These are phyloP conservation scores for Ilyonectria destructans DNA, from an alignment of 2,329 filamentous ascomycete species.

Conservation along the genomic window DNA sequence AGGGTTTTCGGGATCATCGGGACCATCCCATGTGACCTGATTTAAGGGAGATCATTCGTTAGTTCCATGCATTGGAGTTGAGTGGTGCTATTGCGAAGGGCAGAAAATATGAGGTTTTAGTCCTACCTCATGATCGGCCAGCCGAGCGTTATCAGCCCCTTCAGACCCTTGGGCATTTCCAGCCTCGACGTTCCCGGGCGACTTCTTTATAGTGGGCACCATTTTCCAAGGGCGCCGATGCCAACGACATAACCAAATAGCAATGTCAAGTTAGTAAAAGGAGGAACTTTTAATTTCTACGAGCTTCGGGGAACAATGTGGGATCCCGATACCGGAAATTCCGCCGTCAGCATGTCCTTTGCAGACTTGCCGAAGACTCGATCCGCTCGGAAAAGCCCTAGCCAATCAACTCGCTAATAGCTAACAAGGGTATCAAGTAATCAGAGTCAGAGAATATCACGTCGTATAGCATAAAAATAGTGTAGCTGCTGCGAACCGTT, in stretches of 20 bases:
- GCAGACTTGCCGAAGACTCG: too few relatives aligned
- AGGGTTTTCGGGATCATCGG: constrained; percentile 73
- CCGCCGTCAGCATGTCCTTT: background rate
- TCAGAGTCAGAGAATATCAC: background rate
- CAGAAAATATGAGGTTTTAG: background rate
- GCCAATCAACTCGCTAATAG: background rate
- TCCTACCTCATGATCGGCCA: background rate
- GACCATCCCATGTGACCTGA: constrained; percentile 63
- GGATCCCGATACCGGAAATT: background rate
- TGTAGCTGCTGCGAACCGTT: background rate
- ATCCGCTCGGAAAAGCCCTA: background rate
- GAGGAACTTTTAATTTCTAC: background rate
- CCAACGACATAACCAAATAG: background rate
- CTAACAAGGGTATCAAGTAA: background rate
- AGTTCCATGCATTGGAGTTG: background rate
- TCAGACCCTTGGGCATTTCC: background rate
- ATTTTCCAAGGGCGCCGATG: background rate
- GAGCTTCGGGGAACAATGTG: background rate
- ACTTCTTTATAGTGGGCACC: background rate
- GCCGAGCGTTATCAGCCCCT: background rate
- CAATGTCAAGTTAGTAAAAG: background rate
- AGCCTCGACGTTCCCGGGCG: background rate
- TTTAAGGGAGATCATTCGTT: constrained; percentile 10
- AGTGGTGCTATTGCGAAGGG: background rate
- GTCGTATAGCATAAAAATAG: background rate